Conservation (phyloP, 2,329 filamentous ascomycete genomes). For the Scedosporium dehoogii region DNA sequence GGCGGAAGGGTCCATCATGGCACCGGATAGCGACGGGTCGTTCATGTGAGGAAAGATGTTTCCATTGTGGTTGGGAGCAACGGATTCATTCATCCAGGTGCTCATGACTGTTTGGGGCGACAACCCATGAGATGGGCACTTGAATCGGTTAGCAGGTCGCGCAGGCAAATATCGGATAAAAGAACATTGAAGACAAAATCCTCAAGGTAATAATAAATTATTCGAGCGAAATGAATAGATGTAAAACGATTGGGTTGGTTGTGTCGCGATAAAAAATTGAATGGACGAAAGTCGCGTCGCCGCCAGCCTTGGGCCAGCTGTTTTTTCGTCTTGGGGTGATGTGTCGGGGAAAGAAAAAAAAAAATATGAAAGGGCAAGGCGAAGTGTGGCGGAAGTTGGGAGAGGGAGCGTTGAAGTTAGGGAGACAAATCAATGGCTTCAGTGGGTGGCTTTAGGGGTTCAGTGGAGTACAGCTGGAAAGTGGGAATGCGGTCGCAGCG, state of each 20-base stretch:
- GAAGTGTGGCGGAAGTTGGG: neutral
- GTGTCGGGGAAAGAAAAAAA: constrained; percentile 5
- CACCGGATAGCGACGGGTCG: constrained; percentile 36
- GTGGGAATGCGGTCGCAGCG: neutral
- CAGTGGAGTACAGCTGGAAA: neutral
- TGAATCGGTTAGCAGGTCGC: constrained; percentile 1
- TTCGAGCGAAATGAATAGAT: neutral
- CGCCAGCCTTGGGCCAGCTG: constrained; percentile 1
- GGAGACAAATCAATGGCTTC: neutral
- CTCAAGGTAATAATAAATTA: neutral
- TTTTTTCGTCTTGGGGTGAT: constrained; percentile 1
- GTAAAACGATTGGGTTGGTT: constrained; percentile 1
- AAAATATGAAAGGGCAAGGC: neutral
- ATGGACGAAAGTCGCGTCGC: constrained; percentile 5
- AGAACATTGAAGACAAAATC: neutral
- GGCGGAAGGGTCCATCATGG: constrained; percentile 54
- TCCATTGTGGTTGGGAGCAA: constrained; percentile 56
- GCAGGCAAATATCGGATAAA: neutral
- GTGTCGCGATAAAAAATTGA: constrained; percentile 4
- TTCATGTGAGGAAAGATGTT: constrained; percentile 57
- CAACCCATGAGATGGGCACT: constrained; percentile 5
- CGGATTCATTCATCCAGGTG: constrained; percentile 63
- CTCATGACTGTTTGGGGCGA: constrained; percentile 37
- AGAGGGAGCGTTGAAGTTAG: neutral
- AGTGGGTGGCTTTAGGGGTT: neutral